Conservation (phyloP, 202 grass and related monocot genomes). For the Hordeum pubiflorum region DNA sequence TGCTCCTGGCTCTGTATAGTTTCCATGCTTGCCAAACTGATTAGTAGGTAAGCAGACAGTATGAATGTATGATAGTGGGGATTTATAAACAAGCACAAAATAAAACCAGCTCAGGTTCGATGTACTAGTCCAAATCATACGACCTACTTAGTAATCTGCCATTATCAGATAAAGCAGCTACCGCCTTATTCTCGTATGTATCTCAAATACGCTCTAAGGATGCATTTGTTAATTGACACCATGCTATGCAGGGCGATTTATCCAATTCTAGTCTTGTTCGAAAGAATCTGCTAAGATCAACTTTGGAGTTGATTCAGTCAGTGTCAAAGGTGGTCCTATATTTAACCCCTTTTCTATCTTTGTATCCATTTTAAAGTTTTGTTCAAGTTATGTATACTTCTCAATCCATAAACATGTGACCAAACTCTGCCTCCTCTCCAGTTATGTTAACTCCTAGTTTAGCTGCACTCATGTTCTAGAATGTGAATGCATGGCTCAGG, state of each 20-base stretch:
- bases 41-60: background rate
- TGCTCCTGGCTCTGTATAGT: background rate
- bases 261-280: slow-evolving; percentile 59
- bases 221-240: slow-evolving; percentile 24
- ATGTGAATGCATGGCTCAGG: slow-evolving; percentile 5
- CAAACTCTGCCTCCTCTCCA: background rate
- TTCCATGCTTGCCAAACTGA: background rate
- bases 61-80: background rate
- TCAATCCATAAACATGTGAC: background rate
- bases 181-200: background rate
- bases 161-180: background rate
- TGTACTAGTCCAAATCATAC: background rate
- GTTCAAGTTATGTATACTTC: slow-evolving; percentile 6
- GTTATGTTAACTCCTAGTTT: slow-evolving; percentile 19
- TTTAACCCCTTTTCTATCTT: background rate
- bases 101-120: background rate
- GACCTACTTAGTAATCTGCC: background rate
- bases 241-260: slow-evolving; percentile 54
- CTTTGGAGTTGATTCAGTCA: slow-evolving; percentile 54
- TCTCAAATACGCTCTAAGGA: slow-evolving; percentile 11
- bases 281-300: slow-evolving; percentile 76
- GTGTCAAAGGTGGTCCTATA: slow-evolving; percentile 65
- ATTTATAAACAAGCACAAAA: background rate
- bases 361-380: slow-evolving; percentile 7
- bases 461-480: background rate